A percentile compares a stretch with the other conserved stretches of the same genome.
Evolutionary conservation across 2,329 filamentous ascomycete species (phyloP).

Genomic region (Drechslera avenae): DNA sequence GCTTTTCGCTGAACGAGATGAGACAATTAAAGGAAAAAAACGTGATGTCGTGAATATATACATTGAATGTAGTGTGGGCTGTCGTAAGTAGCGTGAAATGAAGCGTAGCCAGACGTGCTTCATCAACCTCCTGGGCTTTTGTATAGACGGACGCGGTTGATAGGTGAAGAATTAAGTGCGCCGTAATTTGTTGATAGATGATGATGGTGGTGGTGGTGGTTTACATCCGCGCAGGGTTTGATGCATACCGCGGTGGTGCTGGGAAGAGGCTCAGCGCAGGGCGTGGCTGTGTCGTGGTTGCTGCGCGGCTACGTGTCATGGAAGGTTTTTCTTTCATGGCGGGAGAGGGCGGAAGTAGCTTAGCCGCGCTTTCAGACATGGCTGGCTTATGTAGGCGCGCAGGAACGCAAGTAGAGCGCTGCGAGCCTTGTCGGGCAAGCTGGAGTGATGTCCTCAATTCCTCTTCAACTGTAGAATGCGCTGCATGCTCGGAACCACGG

Average conservation of each 20-base stretch:
- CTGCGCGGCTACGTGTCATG: slow-evolving; percentile 33
- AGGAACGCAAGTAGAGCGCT: slow-evolving; percentile 18
- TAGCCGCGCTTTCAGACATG: slow-evolving; percentile 42
- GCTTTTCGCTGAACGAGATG: neutral
- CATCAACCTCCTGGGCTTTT: slow-evolving; percentile 11
- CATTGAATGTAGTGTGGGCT: slow-evolving; percentile 14
- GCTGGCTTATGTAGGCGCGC: slow-evolving; percentile 39
- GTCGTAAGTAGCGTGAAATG: slow-evolving; percentile 12
- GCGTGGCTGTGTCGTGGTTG: slow-evolving; percentile 33
- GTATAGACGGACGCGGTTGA: neutral
- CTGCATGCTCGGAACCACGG: slow-evolving; percentile 30
- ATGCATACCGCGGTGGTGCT: slow-evolving; percentile 29
- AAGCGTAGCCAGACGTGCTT: slow-evolving; percentile 19
- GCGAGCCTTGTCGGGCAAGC: slow-evolving; percentile 30
- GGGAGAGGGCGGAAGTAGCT: slow-evolving; percentile 27
- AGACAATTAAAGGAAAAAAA: slow-evolving; percentile 2
- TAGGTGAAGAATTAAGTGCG: neutral
- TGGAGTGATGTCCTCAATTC: slow-evolving; percentile 31
- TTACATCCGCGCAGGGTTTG: slow-evolving; percentile 13
- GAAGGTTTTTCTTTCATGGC: slow-evolving; percentile 7
- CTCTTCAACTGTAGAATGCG: slow-evolving; percentile 14
- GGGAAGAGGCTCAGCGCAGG: slow-evolving; percentile 45
- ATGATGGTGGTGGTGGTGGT: neutral
- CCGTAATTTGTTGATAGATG: neutral
- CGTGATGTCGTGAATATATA: slow-evolving; percentile 26